Evolutionary conservation across 164 flowering plant species (phyloP).

Genomic region (Magnolia officinalis): DNA sequence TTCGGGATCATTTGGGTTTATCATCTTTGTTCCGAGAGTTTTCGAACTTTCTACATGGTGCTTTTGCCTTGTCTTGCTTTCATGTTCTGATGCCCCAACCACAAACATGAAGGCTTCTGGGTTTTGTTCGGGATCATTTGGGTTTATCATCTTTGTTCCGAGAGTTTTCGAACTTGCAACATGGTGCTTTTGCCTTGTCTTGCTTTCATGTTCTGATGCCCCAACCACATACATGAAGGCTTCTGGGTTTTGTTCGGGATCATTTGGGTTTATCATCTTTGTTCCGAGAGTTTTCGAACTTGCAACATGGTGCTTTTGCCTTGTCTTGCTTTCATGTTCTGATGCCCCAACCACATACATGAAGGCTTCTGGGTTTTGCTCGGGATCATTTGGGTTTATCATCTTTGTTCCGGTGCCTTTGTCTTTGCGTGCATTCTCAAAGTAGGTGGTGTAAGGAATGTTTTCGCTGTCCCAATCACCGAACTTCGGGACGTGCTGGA

Average conservation of each 20-base stretch:
- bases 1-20: conserved; percentile 69
- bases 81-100: neutral
- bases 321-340: conserved; percentile 1
- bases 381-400: conserved; percentile 66
- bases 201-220: neutral
- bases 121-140: conserved; percentile 68
- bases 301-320: conserved; percentile 21
- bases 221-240: conserved; percentile 24
- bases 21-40: conserved; percentile 17
- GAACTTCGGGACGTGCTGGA: conserved; percentile 48
- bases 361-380: conserved; percentile 60
- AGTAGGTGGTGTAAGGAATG: conserved; percentile 52
- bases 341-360: neutral
- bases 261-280: conserved; percentile 58
- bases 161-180: too few relatives aligned
- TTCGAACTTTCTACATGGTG: neutral
- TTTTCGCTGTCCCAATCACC: conserved; percentile 61
- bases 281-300: neutral
- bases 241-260: conserved; percentile 62
- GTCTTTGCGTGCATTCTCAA: conserved; percentile 54
- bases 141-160: conserved; percentile 40
- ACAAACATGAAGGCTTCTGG: conserved; percentile 39
- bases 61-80: neutral
- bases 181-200: conserved; percentile 25
- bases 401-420: conserved; percentile 29